Percentiles rank a stretch among this genome's conserved stretches.
phyloP scores from a whole-genome alignment of 2,329 filamentous ascomycete genomes.

The Fusarium sp. region DNA sequence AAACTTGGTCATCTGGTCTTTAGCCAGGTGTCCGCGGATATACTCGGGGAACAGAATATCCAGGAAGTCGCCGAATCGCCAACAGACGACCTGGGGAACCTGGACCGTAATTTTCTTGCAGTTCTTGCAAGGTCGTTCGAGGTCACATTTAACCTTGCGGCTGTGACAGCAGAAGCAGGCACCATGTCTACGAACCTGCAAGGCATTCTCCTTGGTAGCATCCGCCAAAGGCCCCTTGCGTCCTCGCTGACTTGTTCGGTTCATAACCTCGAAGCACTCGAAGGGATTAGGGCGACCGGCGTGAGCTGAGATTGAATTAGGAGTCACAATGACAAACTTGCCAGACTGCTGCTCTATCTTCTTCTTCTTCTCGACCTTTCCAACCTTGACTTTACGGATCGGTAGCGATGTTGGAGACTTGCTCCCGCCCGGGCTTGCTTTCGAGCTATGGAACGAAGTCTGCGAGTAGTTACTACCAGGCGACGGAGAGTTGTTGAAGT shows the following conservation, averaged over 20 bases:
- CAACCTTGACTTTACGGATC: slow-evolving; percentile 58
- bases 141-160: slow-evolving; percentile 70
- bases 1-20: slow-evolving; percentile 63
- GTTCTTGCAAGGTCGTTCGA: slow-evolving; percentile 67
- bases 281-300: slow-evolving; percentile 64
- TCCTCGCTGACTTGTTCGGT: slow-evolving; percentile 64
- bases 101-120: slow-evolving; percentile 64
- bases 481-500: slow-evolving; percentile 54
- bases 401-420: slow-evolving; percentile 51
- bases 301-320: slow-evolving; percentile 64
- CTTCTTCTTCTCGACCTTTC: slow-evolving; percentile 62
- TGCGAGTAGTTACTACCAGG: slow-evolving; percentile 49
- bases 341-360: slow-evolving; percentile 52
- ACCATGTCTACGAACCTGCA: slow-evolving; percentile 65
- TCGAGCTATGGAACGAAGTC: slow-evolving; percentile 49
- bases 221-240: slow-evolving; percentile 67
- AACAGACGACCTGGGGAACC: slow-evolving; percentile 68
- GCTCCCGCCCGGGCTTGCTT: slow-evolving; percentile 38
- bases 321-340: slow-evolving; percentile 68
- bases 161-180: slow-evolving; percentile 71
- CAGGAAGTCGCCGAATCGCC: slow-evolving; percentile 69
- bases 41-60: slow-evolving; percentile 65
- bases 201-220: slow-evolving; percentile 66
- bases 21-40: slow-evolving; percentile 63
- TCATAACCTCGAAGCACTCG: slow-evolving; percentile 66